phyloP scores from a whole-genome alignment of 495 filamentous ascomycete genomes.

The Tuber indicum region DNA sequence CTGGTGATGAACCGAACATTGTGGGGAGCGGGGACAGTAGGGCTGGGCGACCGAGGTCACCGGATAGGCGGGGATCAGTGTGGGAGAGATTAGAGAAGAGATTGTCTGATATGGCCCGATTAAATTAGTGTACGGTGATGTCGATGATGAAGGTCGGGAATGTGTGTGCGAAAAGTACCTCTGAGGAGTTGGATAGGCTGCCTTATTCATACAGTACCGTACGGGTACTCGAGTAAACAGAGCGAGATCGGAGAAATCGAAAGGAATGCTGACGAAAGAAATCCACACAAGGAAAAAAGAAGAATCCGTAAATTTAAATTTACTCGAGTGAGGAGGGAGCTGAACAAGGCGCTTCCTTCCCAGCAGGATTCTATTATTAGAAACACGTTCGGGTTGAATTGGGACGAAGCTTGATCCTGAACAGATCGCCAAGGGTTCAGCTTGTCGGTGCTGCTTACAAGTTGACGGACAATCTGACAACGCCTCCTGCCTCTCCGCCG shows the following conservation, averaged over 20 bases:
- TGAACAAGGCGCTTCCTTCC: background rate
- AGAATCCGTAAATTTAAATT: too few relatives aligned
- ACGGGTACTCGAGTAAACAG: background rate
- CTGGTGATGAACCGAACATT: conserved; percentile 9
- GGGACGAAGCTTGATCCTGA: background rate
- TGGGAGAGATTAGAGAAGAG: background rate
- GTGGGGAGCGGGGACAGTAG: background rate
- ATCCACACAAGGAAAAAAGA: background rate
- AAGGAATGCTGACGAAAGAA: background rate
- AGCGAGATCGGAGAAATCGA: background rate
- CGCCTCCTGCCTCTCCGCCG: background rate
- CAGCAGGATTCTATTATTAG: conserved; percentile 3
- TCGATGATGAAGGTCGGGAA: background rate
- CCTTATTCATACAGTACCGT: background rate
- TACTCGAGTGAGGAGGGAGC: background rate
- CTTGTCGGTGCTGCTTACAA: background rate
- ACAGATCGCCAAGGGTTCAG: background rate
- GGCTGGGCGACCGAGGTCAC: background rate
- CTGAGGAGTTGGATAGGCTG: background rate
- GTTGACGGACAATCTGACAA: background rate
- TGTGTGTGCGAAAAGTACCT: background rate
- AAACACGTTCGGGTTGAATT: background rate
- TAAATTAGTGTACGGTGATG: background rate
- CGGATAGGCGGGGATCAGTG: background rate
- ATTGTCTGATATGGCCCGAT: background rate